A percentile compares a stretch with the other conserved stretches of the same genome.
phyloP scores from a whole-genome alignment of 257 asterid genomes.

The Cruciata laevipes region DNA sequence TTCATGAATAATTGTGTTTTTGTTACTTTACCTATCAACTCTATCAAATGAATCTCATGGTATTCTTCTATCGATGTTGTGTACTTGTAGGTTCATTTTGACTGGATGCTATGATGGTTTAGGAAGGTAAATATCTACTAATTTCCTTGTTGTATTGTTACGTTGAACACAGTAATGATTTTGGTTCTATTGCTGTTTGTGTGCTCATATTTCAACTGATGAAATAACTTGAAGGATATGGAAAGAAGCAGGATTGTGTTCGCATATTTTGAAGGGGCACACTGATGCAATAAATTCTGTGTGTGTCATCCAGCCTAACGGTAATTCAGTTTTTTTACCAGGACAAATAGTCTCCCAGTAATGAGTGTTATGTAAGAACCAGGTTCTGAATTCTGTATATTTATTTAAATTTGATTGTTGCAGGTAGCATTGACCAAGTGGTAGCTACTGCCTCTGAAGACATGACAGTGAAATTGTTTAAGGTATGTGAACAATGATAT shows the following conservation, averaged over 20 bases:
- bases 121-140: slow-evolving; percentile 56
- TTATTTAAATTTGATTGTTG: slow-evolving; percentile 27
- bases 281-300: slow-evolving; percentile 77
- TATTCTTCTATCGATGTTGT: not conserved
- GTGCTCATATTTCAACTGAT: slow-evolving; percentile 13
- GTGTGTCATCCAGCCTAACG: slow-evolving; percentile 51
- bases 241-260: slow-evolving; percentile 75
- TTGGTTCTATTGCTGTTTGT: not conserved
- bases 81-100: slow-evolving; percentile 56
- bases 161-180: not conserved
- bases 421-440: slow-evolving; percentile 35
- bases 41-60: not conserved
- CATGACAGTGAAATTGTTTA: slow-evolving; percentile 79
- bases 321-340: slow-evolving; percentile 25
- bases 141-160: slow-evolving; percentile 1
- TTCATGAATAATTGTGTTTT: not conserved
- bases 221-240: slow-evolving; percentile 53
- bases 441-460: slow-evolving; percentile 95
- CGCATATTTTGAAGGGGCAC: slow-evolving; percentile 81
- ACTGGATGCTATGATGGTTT: slow-evolving; percentile 92
- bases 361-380: not conserved
- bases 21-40: not conserved
- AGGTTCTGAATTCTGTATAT: slow-evolving; percentile 1
- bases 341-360: not conserved
- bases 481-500: slow-evolving; percentile 43